Evolutionary conservation across 2,329 filamentous ascomycete genomes (phyloP), one percentile per base, ranked within the genome.

Genomic region (Neofusicoccum parvum): DNA sequence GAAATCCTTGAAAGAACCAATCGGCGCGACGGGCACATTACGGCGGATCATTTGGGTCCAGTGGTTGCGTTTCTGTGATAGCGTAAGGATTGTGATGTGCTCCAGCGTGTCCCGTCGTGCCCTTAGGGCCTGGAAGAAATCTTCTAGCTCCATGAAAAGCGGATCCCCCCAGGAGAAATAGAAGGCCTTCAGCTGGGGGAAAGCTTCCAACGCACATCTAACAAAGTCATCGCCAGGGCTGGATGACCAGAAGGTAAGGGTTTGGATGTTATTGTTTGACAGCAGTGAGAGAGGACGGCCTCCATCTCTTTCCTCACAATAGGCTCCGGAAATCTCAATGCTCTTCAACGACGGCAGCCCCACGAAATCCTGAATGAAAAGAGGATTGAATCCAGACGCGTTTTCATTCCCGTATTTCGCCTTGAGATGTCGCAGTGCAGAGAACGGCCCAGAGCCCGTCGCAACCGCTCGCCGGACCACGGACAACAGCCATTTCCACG

Each of bases 361-460:
- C 27, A 37, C 27, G 3, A 32, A 60, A n/a, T 60, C 56, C 11
- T 60, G 56, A 20, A 48, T 48, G 43, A 60, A 60, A 1, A 60
- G 27, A 23, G 56, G 56, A 11, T 60, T 17, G 56, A 60, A 60
- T 2, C 56, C 56, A 12, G 56, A 60, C 2, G 20, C 7, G 11
- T 60, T 60, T 15, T 60, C 56, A 36, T 60, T 48, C 17, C 56
- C 56, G 10, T 60, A 60, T 15, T n/a, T 46, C 10, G 43, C 10
- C 43, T 46, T 60, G 27, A 60, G 43, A 15, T 48, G 56, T 3
- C 43, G 41, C 43, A 60, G 17, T 11, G 56, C 48, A 6, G 23
- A 36, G 2, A 60, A 36, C 5, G 56, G 56, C 12, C 43, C 43
- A 7, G 56, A 23, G 5, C n/a, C 27, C 10, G 12, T 60, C 27